Conservation (phyloP, 2,329 filamentous ascomycete genomes). For the Sordariomycetes sp. region DNA sequence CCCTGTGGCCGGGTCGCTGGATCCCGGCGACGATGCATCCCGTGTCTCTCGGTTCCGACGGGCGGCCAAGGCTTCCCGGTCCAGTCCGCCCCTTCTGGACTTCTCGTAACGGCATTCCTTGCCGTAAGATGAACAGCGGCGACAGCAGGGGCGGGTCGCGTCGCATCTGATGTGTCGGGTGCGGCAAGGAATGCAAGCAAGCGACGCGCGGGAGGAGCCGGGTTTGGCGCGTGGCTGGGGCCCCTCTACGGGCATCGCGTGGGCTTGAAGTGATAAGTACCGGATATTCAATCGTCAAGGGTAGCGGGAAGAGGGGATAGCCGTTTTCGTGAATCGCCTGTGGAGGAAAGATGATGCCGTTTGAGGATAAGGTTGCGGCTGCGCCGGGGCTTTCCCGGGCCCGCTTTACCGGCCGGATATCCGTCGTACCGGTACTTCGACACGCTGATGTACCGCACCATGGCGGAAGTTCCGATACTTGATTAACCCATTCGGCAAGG, state of each 20-base stretch:
- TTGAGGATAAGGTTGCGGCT: no score
- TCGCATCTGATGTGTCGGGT: conserved; percentile 42
- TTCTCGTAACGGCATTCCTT: conserved; percentile 38
- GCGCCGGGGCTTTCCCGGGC: no score
- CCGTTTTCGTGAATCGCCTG: no score
- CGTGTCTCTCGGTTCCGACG: background rate
- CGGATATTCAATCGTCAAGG: no score
- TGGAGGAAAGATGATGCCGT: no score
- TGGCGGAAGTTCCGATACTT: background rate
- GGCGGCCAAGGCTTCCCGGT: background rate
- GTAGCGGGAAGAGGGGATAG: no score
- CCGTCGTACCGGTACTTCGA: background rate
- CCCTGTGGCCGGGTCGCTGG: background rate
- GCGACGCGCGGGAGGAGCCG: conserved; percentile 15
- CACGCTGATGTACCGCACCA: background rate
- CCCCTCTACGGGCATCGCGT: no score
- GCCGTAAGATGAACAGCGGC: conserved; percentile 28
- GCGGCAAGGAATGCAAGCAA: conserved; percentile 40
- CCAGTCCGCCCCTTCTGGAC: conserved; percentile 31
- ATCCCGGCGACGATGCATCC: background rate
- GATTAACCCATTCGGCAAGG: background rate
- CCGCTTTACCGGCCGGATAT: background rate
- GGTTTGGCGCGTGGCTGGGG: background rate
- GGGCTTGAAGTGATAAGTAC: no score
- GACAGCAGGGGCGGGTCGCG: conserved; percentile 33